These are phyloP conservation scores for Closterium sp. DNA, from an alignment of 139 green algal genomes.

Conservation along the genomic window DNA sequence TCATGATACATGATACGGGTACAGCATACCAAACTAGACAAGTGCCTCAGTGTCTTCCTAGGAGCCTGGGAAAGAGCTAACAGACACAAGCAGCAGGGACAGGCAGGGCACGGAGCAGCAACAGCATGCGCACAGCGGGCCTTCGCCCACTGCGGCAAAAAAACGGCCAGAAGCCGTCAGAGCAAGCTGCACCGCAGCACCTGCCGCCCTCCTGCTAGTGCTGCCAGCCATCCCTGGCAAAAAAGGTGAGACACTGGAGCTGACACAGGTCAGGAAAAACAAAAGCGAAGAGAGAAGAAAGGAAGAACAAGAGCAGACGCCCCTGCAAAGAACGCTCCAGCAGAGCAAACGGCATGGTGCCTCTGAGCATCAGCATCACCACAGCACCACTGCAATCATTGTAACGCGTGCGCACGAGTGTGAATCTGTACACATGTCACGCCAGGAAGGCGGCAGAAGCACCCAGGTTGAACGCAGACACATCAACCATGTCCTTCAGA, in stretches of 20 bases:
- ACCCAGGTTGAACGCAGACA: background rate
- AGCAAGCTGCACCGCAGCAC: background rate
- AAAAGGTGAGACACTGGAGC: background rate
- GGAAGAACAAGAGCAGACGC: background rate
- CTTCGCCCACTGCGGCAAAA: background rate
- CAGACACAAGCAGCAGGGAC: background rate
- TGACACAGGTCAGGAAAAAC: background rate
- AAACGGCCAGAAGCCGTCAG: background rate
- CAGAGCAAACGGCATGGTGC: background rate
- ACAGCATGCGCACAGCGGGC: background rate
- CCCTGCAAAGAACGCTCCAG: background rate
- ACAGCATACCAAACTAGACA: background rate
- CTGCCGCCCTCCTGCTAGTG: background rate
- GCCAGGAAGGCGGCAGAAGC: background rate
- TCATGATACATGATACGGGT: background rate
- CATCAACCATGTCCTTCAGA: background rate
- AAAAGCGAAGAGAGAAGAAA: background rate
- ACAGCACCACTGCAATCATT: background rate
- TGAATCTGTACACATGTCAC: background rate
- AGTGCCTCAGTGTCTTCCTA: background rate
- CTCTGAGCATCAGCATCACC: too few species aligned
- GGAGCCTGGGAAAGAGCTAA: background rate
- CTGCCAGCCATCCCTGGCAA: background rate
- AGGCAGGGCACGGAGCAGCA: background rate
- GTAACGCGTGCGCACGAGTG: too few species aligned